Evolutionary conservation across 2,329 filamentous ascomycete genomes (phyloP).

Genomic region (Graphilbum sp.): DNA sequence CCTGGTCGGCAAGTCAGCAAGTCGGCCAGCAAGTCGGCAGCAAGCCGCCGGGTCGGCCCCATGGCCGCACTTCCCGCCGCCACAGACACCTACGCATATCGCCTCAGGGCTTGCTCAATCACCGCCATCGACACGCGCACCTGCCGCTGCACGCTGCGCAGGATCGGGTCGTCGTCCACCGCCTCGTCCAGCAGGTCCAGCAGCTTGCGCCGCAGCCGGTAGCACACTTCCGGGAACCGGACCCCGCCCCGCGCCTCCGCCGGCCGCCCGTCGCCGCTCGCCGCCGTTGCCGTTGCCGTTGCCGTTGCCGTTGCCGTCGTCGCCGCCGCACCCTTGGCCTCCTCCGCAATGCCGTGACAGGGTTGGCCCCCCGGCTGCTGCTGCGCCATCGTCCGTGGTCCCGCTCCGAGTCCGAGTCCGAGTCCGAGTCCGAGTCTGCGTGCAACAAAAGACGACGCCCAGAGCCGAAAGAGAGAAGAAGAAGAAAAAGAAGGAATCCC

Average conservation of each 20-base stretch:
- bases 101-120: slow-evolving; percentile 56
- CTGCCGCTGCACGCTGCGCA: slow-evolving; percentile 56
- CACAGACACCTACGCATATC: slow-evolving; percentile 47
- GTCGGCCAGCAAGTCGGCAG: not conserved
- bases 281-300: not conserved
- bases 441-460: no score
- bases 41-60: no score
- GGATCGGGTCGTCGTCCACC: slow-evolving; percentile 34
- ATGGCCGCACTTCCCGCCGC: not conserved
- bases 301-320: no score
- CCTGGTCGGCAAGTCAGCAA: slow-evolving; percentile 23
- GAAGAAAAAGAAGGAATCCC: no score
- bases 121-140: slow-evolving; percentile 56
- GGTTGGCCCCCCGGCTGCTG: no score
- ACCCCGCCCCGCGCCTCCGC: not conserved
- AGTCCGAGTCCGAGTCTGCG: no score
- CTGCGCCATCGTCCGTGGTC: no score
- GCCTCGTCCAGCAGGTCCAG: slow-evolving; percentile 47
- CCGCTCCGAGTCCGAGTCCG: no score
- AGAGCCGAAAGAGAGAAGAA: no score
- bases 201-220: slow-evolving; percentile 41
- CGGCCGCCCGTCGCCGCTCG: not conserved
- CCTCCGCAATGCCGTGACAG: no score
- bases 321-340: no score
- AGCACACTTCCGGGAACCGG: slow-evolving; percentile 23